Evolutionary conservation across 2,329 filamentous ascomycete species (phyloP), one percentile per base, ranked within the genome.

Genomic region (Ophiostoma triangulosporum): DNA sequence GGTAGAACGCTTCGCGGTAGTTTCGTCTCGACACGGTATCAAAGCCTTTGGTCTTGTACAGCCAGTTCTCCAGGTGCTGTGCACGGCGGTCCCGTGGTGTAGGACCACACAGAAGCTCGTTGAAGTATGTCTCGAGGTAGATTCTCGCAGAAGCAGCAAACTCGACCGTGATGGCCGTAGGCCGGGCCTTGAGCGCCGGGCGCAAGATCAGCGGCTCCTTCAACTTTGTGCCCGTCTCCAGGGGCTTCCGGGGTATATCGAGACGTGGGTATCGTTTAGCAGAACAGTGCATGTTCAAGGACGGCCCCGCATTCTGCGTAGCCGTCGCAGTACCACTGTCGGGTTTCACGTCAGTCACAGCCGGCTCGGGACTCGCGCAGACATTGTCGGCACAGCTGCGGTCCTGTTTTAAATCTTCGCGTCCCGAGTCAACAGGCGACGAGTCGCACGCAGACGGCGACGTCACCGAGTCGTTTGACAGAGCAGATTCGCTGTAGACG

Each of bases 41-140:
- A n/a, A 81, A 68, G 24, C 77, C 68, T 0, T 74, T 66, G 40
- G 69, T 70, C 52, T 71, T 69, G 57, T 78, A 76, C 9, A 96
- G 71, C 27, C 80, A 75, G 8, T 71, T 69, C 62, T 89, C 83
- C 22, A 91, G 69, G 50, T 80, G 73, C 36, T 75, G 71, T 32
- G 76, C 72, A 3, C 87, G 79, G 52, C 82, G 64, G 1, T 76
- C 75, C 0, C 86, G 78, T 52, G 81, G 73, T 4, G 75, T 77
- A 1, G 73, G 69, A 3, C 70, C 70, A 26, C 71, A 72, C 2
- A 88, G 71, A 7, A 88, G 65, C n/a, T 80, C 72, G 60, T 90
- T 84, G 70, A 86, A 96, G 61, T 90, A 80, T 0, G 82, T 88
- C 66, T 97, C 93, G 9, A 97, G 75, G 61, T 81, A 94, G 20